Conservation (phyloP, 78 protist genomes). For the Parvularia atlantis region DNA sequence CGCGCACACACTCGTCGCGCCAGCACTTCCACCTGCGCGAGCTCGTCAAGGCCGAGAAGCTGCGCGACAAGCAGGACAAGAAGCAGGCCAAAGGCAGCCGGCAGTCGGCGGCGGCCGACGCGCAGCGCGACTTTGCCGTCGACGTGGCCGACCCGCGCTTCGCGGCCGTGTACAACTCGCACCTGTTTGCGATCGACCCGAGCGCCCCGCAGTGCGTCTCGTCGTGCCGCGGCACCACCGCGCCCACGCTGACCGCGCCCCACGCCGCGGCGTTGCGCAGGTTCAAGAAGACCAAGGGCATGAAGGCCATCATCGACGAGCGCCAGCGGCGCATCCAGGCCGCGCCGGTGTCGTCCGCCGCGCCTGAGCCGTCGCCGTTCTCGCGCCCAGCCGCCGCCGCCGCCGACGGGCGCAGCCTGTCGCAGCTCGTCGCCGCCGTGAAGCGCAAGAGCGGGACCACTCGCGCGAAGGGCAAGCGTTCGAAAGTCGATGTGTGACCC, state of each 20-base stretch:
- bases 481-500: no score
- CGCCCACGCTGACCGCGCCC: no score
- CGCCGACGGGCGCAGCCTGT: no score
- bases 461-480: no score
- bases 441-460: no score
- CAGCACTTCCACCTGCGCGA: not conserved
- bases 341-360: no score
- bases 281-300: slow-evolving; percentile 24
- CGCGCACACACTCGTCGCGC: no score
- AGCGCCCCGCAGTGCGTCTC: slow-evolving; percentile 41
- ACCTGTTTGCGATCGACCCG: slow-evolving; percentile 54
- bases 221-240: not conserved
- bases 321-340: slow-evolving; percentile 20
- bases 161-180: not conserved
- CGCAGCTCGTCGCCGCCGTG: no score
- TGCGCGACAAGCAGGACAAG: not conserved
- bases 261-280: no score
- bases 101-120: not conserved
- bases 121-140: slow-evolving; percentile 13
- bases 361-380: no score
- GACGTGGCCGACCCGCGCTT: slow-evolving; percentile 39
- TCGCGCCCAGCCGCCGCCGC: no score
- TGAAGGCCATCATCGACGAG: slow-evolving; percentile 30
- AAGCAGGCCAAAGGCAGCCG: no score
- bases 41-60: not conserved